Evolutionary conservation across 1,284 basidiomycete genomes (phyloP), one percentile per base, ranked within the genome.

Genomic region (Inonotus obliquus): DNA sequence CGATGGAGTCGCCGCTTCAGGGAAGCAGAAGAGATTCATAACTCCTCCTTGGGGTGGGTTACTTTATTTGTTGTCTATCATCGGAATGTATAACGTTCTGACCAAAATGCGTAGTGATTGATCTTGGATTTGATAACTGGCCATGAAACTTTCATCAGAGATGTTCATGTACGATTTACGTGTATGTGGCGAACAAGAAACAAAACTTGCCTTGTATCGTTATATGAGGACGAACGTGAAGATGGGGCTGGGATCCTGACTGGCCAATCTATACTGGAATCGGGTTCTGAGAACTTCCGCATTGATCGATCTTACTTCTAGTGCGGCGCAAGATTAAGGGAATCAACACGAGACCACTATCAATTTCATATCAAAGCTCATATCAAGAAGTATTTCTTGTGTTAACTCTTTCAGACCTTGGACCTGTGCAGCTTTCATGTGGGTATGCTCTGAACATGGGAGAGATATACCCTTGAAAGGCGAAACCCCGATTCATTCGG

Each of bases 51-150:
- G 87, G 87, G 85, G 84, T 85, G 72, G 66, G 83, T 78, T 59
- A 52, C 45, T 56, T 51, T 25, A 62, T 54, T 51, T 44, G 29
- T 4, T 57, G 51, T 7, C 21, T 39, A 17, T 14, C 25, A 4
- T 41, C 23, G 13, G 7, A 41, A 1, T 29, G 37, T 45, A 2
- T 19, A n/a, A 53, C 25, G 23, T n/a, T 13, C 51, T 37, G 29
- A 59, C 19, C 32, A 17, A 27, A 38, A 39, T 52, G 21, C 27
- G 48, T 39, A 85, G 84, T 84, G 49, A 74, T 87, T 60, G 81
- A 86, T 53, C 81, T 89, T 55, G 86, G 87, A 4, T 89, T 89
- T 68, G 85, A 86, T 11, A 75, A 89, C 71, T 88, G 86, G 87
- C 73, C 76, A 37, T 66, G 73, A 74, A 32, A 14, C 5, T 27